Conservation (phyloP, 192 early-diverging fungal species). For the Oehlia diaphana region DNA sequence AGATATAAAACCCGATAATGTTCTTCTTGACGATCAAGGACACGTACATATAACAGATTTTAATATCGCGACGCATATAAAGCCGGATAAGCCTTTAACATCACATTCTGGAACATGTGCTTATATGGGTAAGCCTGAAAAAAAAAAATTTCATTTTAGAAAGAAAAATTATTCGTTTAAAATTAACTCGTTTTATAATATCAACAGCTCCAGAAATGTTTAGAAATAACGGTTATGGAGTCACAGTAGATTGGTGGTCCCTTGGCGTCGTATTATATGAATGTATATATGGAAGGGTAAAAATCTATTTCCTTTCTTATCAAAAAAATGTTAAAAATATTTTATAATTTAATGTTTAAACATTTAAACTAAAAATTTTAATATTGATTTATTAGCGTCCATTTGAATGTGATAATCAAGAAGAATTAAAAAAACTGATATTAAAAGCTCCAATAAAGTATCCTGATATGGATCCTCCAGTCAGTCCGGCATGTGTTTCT, state of each 20-base stretch:
- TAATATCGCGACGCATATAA: constrained; percentile 84
- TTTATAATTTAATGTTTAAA: background rate
- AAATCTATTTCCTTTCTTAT: background rate
- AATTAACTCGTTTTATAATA: background rate
- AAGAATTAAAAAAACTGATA: constrained; percentile 64
- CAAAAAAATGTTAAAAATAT: no score
- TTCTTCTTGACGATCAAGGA: constrained; percentile 72
- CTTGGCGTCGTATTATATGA: constrained; percentile 91
- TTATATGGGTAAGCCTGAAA: constrained; percentile 72
- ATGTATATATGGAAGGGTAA: constrained; percentile 72
- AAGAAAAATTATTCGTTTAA: background rate
- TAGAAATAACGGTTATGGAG: constrained; percentile 68
- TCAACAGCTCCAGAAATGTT: constrained; percentile 71
- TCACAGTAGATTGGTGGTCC: constrained; percentile 94
- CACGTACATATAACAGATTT: constrained; percentile 95
- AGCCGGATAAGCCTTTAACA: constrained; percentile 64
- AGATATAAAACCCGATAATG: constrained; percentile 95
- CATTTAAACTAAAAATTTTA: background rate
- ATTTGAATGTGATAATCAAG: constrained; percentile 63
- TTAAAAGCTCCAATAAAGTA: constrained; percentile 64
- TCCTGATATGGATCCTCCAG: constrained; percentile 49
- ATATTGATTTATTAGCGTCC: constrained; percentile 50
- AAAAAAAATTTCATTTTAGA: background rate
- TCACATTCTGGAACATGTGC: constrained; percentile 87
- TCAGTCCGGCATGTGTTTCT: constrained; percentile 70